Evolutionary conservation across 345 rosid species (phyloP).

Genomic region (Turnera subulata): DNA sequence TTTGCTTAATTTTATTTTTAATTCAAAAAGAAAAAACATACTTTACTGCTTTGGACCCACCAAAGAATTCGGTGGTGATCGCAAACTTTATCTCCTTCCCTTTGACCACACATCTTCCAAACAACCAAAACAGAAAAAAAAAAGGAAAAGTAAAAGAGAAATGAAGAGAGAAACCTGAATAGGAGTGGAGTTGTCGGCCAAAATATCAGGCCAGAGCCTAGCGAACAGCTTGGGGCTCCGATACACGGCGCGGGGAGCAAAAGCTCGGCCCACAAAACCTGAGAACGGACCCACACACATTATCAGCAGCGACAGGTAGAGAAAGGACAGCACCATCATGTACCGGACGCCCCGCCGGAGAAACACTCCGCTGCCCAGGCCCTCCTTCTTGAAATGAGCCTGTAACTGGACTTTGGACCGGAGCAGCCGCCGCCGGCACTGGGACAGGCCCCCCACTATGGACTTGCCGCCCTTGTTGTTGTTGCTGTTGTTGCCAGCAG

Average conservation of each 20-base stretch:
- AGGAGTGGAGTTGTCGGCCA: slow-evolving; percentile 61
- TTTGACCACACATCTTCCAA: slow-evolving; percentile 1
- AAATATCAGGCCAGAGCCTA: slow-evolving; percentile 65
- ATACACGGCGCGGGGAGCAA: slow-evolving; percentile 69
- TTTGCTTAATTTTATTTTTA: background rate
- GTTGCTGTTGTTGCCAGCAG: slow-evolving; percentile 1
- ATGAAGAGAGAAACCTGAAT: slow-evolving; percentile 39
- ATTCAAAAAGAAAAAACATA: no score
- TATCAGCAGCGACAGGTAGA: slow-evolving; percentile 69
- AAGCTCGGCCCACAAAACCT: slow-evolving; percentile 40
- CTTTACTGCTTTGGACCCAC: slow-evolving; percentile 1
- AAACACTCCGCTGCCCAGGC: slow-evolving; percentile 29
- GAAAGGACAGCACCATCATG: slow-evolving; percentile 51
- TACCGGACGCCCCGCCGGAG: slow-evolving; percentile 59
- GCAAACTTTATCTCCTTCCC: background rate
- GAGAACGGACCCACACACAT: slow-evolving; percentile 85
- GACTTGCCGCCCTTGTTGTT: slow-evolving; percentile 26
- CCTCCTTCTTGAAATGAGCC: slow-evolving; percentile 40
- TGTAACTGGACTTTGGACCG: slow-evolving; percentile 43
- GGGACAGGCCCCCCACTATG: slow-evolving; percentile 38
- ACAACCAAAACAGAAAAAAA: slow-evolving; percentile 10
- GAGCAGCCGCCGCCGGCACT: slow-evolving; percentile 46
- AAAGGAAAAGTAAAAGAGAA: background rate
- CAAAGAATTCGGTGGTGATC: background rate
- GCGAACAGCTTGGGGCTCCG: slow-evolving; percentile 69